A percentile compares a stretch with the other conserved stretches of the same genome.
Evolutionary conservation across 768 basidiomycete genomes (phyloP).

Genomic region (Hygrocybe punicea): DNA sequence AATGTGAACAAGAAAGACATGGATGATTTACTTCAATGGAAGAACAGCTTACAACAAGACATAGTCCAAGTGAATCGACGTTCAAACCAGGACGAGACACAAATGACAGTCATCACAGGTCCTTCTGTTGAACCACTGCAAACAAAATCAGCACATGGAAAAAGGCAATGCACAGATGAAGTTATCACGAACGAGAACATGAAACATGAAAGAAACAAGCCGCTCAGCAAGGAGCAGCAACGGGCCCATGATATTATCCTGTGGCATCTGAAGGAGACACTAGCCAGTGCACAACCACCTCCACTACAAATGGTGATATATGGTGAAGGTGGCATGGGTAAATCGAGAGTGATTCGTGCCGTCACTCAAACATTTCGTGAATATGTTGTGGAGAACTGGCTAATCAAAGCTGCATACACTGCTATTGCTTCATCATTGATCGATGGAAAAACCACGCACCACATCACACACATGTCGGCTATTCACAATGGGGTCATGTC

Average conservation of each 20-base stretch:
- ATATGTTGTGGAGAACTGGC: constrained; percentile 25
- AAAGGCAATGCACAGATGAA: too few species aligned
- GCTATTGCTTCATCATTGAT: constrained; percentile 16
- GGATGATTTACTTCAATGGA: neutral
- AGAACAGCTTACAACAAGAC: neutral
- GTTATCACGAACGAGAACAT: constrained; percentile 2
- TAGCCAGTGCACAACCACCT: constrained; percentile 13
- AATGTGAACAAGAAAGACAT: neutral
- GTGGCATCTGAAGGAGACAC: constrained; percentile 23
- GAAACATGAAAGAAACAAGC: neutral
- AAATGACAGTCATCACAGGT: too few species aligned
- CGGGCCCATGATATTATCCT: constrained; percentile 38
- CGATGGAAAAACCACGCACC: neutral
- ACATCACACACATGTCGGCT: neutral
- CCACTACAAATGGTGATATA: constrained; percentile 39
- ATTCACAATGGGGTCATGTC: neutral
- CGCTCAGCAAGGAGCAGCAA: constrained; percentile 30
- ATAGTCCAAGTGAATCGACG: too few species aligned
- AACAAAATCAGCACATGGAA: too few species aligned
- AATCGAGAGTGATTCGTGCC: too few species aligned
- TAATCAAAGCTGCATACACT: constrained; percentile 24
- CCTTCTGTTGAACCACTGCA: too few species aligned
- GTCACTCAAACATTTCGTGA: constrained; percentile 39
- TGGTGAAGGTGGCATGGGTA: constrained; percentile 46
- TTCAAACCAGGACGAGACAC: too few species aligned